Percentiles rank a stretch among this genome's conserved stretches.
phyloP scores from a whole-genome alignment of 2,329 filamentous ascomycete genomes.

The Neocucurbitaria cava region DNA sequence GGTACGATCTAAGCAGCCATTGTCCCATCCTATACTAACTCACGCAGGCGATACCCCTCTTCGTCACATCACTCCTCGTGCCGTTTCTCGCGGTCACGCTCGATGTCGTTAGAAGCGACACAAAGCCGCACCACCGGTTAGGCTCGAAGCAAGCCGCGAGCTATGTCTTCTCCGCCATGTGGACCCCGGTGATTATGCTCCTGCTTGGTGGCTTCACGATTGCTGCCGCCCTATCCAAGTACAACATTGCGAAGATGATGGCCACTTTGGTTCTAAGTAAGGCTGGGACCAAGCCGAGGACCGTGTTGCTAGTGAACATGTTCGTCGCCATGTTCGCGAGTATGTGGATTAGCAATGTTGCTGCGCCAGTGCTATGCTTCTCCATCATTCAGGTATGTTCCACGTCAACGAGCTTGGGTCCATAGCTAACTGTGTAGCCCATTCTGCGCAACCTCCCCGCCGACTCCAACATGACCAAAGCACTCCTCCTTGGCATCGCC shows the following conservation, averaged over 20 bases:
- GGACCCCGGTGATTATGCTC: constrained; percentile 99
- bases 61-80: constrained; percentile 92
- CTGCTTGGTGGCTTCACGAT: constrained; percentile 95
- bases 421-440: constrained; percentile 63
- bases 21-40: constrained; percentile 22
- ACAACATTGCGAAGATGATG: constrained; percentile 96
- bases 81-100: constrained; percentile 92
- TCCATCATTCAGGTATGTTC: constrained; percentile 85
- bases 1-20: constrained; percentile 55
- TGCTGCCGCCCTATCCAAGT: constrained; percentile 93
- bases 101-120: constrained; percentile 80
- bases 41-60: constrained; percentile 86
- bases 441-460: constrained; percentile 91
- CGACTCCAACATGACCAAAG: constrained; percentile 92
- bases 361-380: constrained; percentile 94
- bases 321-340: constrained; percentile 96
- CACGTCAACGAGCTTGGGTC: not conserved
- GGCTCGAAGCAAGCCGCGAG: constrained; percentile 80
- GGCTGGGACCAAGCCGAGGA: constrained; percentile 87
- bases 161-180: constrained; percentile 94
- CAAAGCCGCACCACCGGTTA: constrained; percentile 72
- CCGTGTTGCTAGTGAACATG: constrained; percentile 96
- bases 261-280: constrained; percentile 96
- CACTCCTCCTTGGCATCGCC: constrained; percentile 92
- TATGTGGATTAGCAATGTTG: constrained; percentile 99